Percentiles rank a stretch among this genome's conserved stretches.
Evolutionary conservation across 23 red algal genomes (phyloP).

Genomic region (Pyropia haitanensis): DNA sequence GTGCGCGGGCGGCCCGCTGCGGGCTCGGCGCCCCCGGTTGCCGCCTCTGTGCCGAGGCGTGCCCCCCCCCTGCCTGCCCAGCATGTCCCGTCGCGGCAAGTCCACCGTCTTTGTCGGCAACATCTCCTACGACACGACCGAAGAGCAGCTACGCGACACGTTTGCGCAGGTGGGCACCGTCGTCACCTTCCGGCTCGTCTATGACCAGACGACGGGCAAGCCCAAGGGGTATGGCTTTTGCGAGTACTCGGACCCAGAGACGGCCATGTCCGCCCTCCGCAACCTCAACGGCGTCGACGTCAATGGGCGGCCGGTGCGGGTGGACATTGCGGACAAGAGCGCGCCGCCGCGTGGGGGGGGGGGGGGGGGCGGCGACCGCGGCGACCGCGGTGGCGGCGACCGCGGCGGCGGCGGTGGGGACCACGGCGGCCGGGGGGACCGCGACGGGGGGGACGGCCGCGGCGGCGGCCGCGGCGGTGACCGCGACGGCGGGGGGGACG

Average conservation of each 20-base stretch:
- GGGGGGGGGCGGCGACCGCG: too few relatives aligned
- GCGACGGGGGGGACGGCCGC: too few relatives aligned
- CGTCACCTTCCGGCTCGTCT: conserved; percentile 74
- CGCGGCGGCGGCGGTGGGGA: too few relatives aligned
- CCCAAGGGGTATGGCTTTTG: conserved; percentile 96
- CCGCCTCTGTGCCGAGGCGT: too few relatives aligned
- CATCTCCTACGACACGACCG: conserved; percentile 84
- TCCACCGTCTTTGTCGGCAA: conserved; percentile 85
- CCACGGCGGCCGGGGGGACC: too few relatives aligned
- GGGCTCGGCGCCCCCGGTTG: too few relatives aligned
- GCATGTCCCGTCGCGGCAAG: neutral
- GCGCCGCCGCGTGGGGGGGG: too few relatives aligned
- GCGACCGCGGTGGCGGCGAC: too few relatives aligned
- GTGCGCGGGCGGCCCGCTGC: too few relatives aligned
- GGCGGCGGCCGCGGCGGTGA: too few relatives aligned
- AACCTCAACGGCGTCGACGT: conserved; percentile 86
- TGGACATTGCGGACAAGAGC: conserved; percentile 43
- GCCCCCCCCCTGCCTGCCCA: too few relatives aligned
- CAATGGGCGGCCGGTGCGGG: conserved; percentile 63
- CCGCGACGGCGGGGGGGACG: too few relatives aligned
- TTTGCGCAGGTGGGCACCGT: conserved; percentile 84
- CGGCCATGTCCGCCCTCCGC: conserved; percentile 76
- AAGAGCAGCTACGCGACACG: conserved; percentile 83
- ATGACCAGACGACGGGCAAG: conserved; percentile 86
- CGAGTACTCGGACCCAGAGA: conserved; percentile 94